These are phyloP conservation scores for Aspergillus kassunensis DNA, from an alignment of 495 filamentous ascomycete species.

Conservation along the genomic window DNA sequence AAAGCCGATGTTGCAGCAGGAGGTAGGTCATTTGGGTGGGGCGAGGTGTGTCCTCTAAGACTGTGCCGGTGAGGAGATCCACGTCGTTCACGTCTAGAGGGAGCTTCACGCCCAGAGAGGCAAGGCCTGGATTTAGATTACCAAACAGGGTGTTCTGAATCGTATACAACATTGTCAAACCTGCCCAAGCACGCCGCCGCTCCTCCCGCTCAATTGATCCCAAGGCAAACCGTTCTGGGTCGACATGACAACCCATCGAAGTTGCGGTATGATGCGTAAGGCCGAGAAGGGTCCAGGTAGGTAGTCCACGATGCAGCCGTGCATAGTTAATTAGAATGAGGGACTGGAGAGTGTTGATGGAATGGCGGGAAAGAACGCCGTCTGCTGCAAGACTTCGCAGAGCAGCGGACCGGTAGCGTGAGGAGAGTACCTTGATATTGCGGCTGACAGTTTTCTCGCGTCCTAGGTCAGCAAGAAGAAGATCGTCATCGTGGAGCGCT, in stretches of 20 bases:
- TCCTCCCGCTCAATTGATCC: constrained; percentile 44
- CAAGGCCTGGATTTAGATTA: constrained; percentile 22
- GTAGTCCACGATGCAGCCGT: constrained; percentile 35
- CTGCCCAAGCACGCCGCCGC: constrained; percentile 44
- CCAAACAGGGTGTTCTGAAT: constrained; percentile 40
- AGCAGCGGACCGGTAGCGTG: constrained; percentile 42
- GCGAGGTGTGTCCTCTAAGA: constrained; percentile 21
- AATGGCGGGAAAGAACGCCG: constrained; percentile 40
- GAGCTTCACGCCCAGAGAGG: constrained; percentile 35
- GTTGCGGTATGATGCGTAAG: constrained; percentile 46
- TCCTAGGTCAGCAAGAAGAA: constrained; percentile 38
- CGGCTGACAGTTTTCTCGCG: constrained; percentile 38
- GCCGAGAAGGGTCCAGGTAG: constrained; percentile 41
- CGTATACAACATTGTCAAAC: constrained; percentile 42
- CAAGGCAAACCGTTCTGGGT: constrained; percentile 39
- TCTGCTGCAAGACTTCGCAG: constrained; percentile 44
- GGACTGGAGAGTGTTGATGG: constrained; percentile 45
- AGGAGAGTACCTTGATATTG: constrained; percentile 39
- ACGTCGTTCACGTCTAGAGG: constrained; percentile 44
- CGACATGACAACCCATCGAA: constrained; percentile 46
- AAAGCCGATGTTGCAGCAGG: constrained; percentile 40
- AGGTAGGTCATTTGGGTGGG: constrained; percentile 50
- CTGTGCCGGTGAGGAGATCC: constrained; percentile 34
- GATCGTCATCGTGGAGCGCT: constrained; percentile 42
- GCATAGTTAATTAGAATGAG: constrained; percentile 44